Conservation (phyloP, 495 filamentous ascomycete genomes). For the Pseudoneurospora amorphoporcata region DNA sequence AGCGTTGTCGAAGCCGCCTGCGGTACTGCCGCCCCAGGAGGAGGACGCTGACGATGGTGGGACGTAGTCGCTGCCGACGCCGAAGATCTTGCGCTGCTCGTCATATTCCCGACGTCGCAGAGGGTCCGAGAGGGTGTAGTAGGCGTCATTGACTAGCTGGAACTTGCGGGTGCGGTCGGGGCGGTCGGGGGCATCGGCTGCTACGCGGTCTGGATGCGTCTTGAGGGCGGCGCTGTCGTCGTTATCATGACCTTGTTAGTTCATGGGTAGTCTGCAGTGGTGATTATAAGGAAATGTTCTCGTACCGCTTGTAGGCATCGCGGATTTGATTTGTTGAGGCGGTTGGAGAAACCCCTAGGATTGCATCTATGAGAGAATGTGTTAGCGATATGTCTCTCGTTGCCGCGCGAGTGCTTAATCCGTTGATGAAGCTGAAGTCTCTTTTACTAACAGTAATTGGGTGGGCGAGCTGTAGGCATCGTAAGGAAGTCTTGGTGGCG, state of each 20-base stretch:
- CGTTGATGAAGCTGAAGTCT: background rate
- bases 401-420: constrained; percentile 4
- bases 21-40: constrained; percentile 7
- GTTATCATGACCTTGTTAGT: background rate
- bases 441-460: constrained; percentile 42
- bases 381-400: background rate
- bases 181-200: constrained; percentile 75
- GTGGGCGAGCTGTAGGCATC: constrained; percentile 32
- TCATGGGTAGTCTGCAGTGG: constrained; percentile 2
- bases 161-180: constrained; percentile 76
- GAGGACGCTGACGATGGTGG: constrained; percentile 12
- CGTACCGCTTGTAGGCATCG: constrained; percentile 84
- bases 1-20: constrained; percentile 23
- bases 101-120: constrained; percentile 83
- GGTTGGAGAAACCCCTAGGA: constrained; percentile 62
- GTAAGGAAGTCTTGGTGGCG: constrained; percentile 4
- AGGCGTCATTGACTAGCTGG: constrained; percentile 95
- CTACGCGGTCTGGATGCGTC: constrained; percentile 87
- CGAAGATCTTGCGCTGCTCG: constrained; percentile 43
- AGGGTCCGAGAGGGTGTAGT: constrained; percentile 85
- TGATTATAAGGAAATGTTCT: background rate
- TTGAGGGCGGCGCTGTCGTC: constrained; percentile 71
- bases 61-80: constrained; percentile 12
- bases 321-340: constrained; percentile 80
- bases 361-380: constrained; percentile 40